Percentiles rank a stretch among this genome's conserved stretches.
phyloP scores from a whole-genome alignment of 192 early-diverging fungal species.

The Dissophora globulifera region DNA sequence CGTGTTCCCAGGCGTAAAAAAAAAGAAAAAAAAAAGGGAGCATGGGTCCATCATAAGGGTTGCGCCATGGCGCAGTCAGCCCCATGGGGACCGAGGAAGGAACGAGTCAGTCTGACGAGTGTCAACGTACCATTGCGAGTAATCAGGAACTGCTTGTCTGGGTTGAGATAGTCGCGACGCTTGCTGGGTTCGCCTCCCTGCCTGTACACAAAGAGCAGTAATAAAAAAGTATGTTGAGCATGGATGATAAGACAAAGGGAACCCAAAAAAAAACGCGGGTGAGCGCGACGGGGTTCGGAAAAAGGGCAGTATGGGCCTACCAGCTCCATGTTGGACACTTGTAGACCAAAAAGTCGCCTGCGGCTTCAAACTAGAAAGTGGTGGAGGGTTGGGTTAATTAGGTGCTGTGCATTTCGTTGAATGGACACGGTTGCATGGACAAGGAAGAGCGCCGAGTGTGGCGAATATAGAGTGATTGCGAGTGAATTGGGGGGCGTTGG shows the following conservation, averaged over 20 bases:
- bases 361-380: slow-evolving; percentile 82
- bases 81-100: too few relatives aligned
- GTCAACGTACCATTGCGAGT: slow-evolving; percentile 85
- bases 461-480: too few relatives aligned
- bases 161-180: slow-evolving; percentile 82
- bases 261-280: too few relatives aligned
- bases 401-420: too few relatives aligned
- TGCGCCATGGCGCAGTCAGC: background rate
- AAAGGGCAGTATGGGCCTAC: too few relatives aligned
- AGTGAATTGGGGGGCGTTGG: too few relatives aligned
- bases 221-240: background rate
- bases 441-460: too few relatives aligned
- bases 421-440: too few relatives aligned
- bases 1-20: too few relatives aligned
- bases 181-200: slow-evolving; percentile 74
- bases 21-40: too few relatives aligned
- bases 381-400: background rate
- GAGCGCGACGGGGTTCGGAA: too few relatives aligned
- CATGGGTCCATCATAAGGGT: slow-evolving; percentile 18
- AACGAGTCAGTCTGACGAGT: too few relatives aligned
- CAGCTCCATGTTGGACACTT: slow-evolving; percentile 99
- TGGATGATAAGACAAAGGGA: background rate
- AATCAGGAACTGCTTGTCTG: slow-evolving; percentile 94
- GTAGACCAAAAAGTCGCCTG: slow-evolving; percentile 97
- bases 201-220: slow-evolving; percentile 35